Conservation (phyloP, 1,284 basidiomycete species). For the Sanghuangporus weigelae region DNA sequence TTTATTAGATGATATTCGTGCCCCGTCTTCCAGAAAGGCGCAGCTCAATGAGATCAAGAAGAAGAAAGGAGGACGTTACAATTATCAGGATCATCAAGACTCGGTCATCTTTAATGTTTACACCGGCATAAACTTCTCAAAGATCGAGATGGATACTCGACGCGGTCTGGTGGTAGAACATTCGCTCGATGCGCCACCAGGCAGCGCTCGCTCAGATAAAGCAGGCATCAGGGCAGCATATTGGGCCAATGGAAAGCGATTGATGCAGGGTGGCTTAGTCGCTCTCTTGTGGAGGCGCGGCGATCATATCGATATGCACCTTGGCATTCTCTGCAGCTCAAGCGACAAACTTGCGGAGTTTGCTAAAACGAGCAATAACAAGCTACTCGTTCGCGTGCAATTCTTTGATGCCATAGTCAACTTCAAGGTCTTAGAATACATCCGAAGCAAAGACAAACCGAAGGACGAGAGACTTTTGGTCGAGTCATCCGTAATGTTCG, state of each 20-base stretch:
- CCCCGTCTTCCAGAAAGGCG: constrained; percentile 20
- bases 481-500: constrained; percentile 58
- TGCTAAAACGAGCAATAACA: constrained; percentile 26
- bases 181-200: constrained; percentile 45
- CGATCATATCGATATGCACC: constrained; percentile 33
- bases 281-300: constrained; percentile 42
- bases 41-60: constrained; percentile 32
- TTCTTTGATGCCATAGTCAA: constrained; percentile 50
- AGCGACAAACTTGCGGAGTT: constrained; percentile 36
- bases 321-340: constrained; percentile 43
- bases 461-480: constrained; percentile 34
- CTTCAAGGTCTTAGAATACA: constrained; percentile 37
- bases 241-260: constrained; percentile 51
- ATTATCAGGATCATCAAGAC: constrained; percentile 33
- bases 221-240: constrained; percentile 34
- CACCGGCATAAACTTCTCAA: constrained; percentile 39
- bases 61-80: constrained; percentile 43
- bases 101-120: constrained; percentile 54
- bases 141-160: constrained; percentile 36
- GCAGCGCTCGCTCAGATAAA: constrained; percentile 39
- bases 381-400: constrained; percentile 36
- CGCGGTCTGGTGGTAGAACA: constrained; percentile 45
- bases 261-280: constrained; percentile 52
- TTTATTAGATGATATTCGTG: constrained; percentile 29
- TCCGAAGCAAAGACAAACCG: constrained; percentile 23